A percentile compares a stretch with the other conserved stretches of the same genome.
Evolutionary conservation across 352 stramenopile genomes (phyloP).

Genomic region (Globisporangium emineosum): DNA sequence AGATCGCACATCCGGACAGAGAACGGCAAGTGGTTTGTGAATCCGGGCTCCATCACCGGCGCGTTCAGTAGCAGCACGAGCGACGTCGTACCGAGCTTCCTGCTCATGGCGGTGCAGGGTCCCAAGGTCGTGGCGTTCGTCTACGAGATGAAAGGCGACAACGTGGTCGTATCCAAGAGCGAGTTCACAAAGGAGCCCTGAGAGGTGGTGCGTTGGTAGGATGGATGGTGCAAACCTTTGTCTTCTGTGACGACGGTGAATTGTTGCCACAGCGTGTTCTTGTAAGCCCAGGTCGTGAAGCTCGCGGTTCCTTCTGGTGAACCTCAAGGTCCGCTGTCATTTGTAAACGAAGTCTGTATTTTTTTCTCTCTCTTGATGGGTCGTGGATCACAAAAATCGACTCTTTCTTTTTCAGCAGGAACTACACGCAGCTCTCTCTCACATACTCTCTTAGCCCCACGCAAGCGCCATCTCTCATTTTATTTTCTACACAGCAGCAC

Average conservation of each 20-base stretch:
- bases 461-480: background rate
- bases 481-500: background rate
- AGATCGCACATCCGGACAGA: constrained; percentile 89
- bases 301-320: no score
- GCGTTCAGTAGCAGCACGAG: constrained; percentile 85
- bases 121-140: constrained; percentile 96
- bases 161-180: constrained; percentile 88
- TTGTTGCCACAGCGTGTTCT: background rate
- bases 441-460: background rate
- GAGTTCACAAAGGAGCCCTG: constrained; percentile 80
- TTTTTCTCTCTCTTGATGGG: background rate
- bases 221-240: background rate
- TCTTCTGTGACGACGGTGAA: background rate
- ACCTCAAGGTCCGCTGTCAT: background rate
- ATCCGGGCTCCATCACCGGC: constrained; percentile 97
- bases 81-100: constrained; percentile 93
- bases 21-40: constrained; percentile 96
- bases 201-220: no score
- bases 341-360: constrained; percentile 11
- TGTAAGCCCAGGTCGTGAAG: background rate
- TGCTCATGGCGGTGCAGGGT: constrained; percentile 97
- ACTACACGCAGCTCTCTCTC: background rate
- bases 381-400: background rate
- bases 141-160: constrained; percentile 90
- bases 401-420: background rate